A percentile compares a stretch with the other conserved stretches of the same genome.
phyloP scores from a whole-genome alignment of 192 early-diverging fungal species.

The Entophlyctis luteolus region DNA sequence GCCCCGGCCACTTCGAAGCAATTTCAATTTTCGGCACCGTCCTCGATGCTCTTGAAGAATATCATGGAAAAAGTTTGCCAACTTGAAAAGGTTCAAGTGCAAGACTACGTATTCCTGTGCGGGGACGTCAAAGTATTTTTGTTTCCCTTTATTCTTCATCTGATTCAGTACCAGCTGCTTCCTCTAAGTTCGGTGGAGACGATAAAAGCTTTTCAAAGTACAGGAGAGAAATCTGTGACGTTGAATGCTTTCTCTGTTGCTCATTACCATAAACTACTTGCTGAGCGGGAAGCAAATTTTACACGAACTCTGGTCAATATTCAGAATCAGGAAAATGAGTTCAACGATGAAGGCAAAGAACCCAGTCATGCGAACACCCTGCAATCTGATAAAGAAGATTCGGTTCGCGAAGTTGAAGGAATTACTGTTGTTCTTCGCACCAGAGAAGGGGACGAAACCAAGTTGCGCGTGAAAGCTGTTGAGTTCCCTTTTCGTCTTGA shows the following conservation, averaged over 20 bases:
- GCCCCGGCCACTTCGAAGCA: neutral
- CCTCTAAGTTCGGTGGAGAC: neutral
- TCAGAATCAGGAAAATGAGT: no score
- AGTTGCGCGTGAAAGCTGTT: neutral
- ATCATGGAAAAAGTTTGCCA: neutral
- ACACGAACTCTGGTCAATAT: no score
- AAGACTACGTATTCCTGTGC: neutral
- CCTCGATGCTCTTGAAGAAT: neutral
- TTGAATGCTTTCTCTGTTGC: no score
- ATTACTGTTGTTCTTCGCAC: neutral
- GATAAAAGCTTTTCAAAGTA: neutral
- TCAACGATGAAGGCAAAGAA: no score
- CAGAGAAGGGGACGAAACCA: neutral
- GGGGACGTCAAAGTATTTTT: neutral
- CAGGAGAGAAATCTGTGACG: no score
- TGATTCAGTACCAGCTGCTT: neutral
- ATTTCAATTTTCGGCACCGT: neutral
- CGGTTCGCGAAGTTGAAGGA: no score
- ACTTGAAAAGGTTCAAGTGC: neutral
- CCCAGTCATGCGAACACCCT: no score
- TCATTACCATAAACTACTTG: no score
- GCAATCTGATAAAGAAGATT: no score
- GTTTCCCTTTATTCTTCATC: neutral
- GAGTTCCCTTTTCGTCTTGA: no score
- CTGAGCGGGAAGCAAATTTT: no score